Conservation (phyloP, 1,139 yeast species). For the Sugiyamaella castrensis region DNA sequence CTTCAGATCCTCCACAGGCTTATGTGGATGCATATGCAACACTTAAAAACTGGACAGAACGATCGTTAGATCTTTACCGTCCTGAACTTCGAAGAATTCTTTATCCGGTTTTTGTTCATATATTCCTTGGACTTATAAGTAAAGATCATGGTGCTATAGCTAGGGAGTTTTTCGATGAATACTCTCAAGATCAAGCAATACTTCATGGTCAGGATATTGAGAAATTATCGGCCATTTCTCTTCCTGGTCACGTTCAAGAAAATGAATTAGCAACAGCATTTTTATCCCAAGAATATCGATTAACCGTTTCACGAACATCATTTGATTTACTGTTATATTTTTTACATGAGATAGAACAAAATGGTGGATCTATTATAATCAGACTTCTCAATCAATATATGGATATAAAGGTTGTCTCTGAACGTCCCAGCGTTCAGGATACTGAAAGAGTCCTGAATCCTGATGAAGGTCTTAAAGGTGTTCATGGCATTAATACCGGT, state of each 20-base stretch:
- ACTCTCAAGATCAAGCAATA: constrained; percentile 67
- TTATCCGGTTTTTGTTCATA: constrained; percentile 88
- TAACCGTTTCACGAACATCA: constrained; percentile 79
- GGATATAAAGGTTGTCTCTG: constrained; percentile 54
- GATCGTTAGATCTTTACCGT: constrained; percentile 86
- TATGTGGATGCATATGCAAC: constrained; percentile 76
- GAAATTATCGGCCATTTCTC: constrained; percentile 66
- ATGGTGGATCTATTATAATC: constrained; percentile 86
- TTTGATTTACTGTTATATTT: constrained; percentile 80
- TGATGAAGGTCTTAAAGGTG: constrained; percentile 64
- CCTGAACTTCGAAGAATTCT: constrained; percentile 81
- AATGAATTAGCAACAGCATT: constrained; percentile 79
- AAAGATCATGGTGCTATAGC: constrained; percentile 62
- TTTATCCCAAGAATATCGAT: constrained; percentile 66
- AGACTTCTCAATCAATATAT: constrained; percentile 83
- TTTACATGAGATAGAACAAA: constrained; percentile 86
- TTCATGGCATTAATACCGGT: constrained; percentile 46
- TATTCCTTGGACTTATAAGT: constrained; percentile 72
- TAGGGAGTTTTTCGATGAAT: constrained; percentile 70
- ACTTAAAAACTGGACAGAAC: constrained; percentile 84
- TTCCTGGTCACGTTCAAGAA: constrained; percentile 77
- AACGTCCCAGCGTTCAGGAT: constrained; percentile 36
- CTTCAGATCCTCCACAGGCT: constrained; percentile 48
- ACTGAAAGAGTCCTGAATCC: constrained; percentile 45
- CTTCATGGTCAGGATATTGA: constrained; percentile 78